These are phyloP conservation scores for Umbelopsis vinacea DNA, from an alignment of 192 early-diverging fungal genomes.

Conservation along the genomic window DNA sequence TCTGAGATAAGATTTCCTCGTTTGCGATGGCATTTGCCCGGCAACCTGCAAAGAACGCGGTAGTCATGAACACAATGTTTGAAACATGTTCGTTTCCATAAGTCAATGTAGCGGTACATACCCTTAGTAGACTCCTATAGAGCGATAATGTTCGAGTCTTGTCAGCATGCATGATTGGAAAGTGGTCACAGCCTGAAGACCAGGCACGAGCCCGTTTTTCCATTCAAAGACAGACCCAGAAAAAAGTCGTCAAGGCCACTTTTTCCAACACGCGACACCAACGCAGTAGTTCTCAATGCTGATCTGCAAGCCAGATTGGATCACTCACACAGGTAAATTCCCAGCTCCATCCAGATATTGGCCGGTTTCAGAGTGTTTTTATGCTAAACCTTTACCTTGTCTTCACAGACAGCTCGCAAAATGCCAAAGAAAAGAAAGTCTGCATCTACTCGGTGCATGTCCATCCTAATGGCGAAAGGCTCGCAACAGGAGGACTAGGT, in stretches of 20 bases:
- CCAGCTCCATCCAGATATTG: slow-evolving; percentile 42
- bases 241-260: background rate
- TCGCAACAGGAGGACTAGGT: slow-evolving; percentile 90
- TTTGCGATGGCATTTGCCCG: slow-evolving; percentile 14
- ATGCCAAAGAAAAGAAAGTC: slow-evolving; percentile 47
- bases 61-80: background rate
- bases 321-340: slow-evolving; percentile 74
- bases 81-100: background rate
- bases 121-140: slow-evolving; percentile 13
- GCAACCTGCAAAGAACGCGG: background rate
- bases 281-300: slow-evolving; percentile 52
- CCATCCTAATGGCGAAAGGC: slow-evolving; percentile 77
- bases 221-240: background rate
- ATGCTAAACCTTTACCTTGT: background rate
- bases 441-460: slow-evolving; percentile 89
- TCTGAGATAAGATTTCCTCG: slow-evolving; percentile 5
- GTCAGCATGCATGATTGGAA: slow-evolving; percentile 7
- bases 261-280: background rate
- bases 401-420: slow-evolving; percentile 4
- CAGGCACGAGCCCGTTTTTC: background rate
- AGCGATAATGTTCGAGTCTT: slow-evolving; percentile 19
- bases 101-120: background rate
- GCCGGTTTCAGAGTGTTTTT: background rate
- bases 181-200: slow-evolving; percentile 4
- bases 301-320: slow-evolving; percentile 71